These are phyloP conservation scores for Lactifluus hygrophoroides DNA, from an alignment of 768 basidiomycete genomes.

Conservation along the genomic window DNA sequence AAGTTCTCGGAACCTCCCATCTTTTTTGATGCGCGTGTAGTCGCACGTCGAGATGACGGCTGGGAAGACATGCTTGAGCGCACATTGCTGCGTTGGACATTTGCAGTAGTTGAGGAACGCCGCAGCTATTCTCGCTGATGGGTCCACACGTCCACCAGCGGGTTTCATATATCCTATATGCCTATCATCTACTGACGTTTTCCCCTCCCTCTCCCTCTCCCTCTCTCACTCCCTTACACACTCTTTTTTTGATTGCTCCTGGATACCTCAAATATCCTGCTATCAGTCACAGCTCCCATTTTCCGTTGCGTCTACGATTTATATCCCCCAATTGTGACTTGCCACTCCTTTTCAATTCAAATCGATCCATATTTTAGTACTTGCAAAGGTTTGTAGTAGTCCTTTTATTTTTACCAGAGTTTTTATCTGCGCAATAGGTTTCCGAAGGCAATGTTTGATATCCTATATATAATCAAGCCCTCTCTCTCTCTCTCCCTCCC, in stretches of 20 bases:
- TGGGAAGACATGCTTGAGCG: slow-evolving; percentile 77
- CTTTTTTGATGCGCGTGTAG: slow-evolving; percentile 61
- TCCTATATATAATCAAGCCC: background rate
- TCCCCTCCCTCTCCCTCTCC: background rate
- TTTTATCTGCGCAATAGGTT: background rate
- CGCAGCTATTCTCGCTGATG: slow-evolving; percentile 23
- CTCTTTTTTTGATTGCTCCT: background rate
- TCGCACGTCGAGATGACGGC: slow-evolving; percentile 65
- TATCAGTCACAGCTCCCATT: background rate
- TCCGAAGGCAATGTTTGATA: slow-evolving; percentile 9
- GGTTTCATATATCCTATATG: background rate
- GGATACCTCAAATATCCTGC: background rate
- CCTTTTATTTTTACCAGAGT: background rate
- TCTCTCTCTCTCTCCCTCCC: no score
- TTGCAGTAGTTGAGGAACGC: slow-evolving; percentile 58
- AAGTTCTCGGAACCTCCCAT: slow-evolving; percentile 39
- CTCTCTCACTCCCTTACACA: background rate
- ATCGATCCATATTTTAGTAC: background rate
- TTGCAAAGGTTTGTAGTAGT: background rate
- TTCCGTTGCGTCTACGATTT: background rate
- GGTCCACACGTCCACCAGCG: background rate
- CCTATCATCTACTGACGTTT: slow-evolving; percentile 1
- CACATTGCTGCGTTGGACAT: slow-evolving; percentile 57
- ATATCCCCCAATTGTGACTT: background rate
- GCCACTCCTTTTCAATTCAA: background rate